A percentile compares a stretch with the other conserved stretches of the same genome.
These are phyloP conservation scores for Takashimella tepidaria DNA, from an alignment of 1,284 basidiomycete species.

Conservation along the genomic window DNA sequence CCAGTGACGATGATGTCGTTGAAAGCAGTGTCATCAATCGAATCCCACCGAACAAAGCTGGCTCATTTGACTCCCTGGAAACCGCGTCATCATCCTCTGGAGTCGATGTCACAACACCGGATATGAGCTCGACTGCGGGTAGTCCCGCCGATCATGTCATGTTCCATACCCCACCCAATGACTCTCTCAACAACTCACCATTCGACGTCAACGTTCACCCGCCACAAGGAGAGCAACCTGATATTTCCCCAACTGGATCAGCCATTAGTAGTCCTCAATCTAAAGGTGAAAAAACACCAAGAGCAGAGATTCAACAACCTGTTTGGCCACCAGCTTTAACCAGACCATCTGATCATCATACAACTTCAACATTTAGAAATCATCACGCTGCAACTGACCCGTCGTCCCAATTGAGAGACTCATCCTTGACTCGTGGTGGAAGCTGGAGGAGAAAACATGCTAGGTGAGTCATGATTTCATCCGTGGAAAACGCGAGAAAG, in stretches of 20 bases:
- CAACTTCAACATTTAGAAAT: neutral
- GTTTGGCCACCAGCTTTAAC: slow-evolving; percentile 19
- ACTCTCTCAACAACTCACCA: neutral
- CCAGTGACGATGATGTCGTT: no score
- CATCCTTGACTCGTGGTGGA: slow-evolving; percentile 13
- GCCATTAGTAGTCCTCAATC: slow-evolving; percentile 21
- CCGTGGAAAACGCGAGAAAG: neutral
- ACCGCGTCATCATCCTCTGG: neutral
- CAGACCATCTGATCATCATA: neutral
- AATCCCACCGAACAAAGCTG: neutral
- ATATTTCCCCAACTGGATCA: slow-evolving; percentile 20
- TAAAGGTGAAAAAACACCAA: slow-evolving; percentile 27
- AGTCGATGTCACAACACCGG: neutral
- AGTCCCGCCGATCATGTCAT: neutral
- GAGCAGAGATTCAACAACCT: slow-evolving; percentile 24
- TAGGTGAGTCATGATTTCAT: slow-evolving; percentile 27
- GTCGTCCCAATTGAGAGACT: neutral
- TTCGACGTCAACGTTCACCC: slow-evolving; percentile 3
- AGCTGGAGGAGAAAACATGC: slow-evolving; percentile 35
- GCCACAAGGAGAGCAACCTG: no score
- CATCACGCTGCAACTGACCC: neutral
- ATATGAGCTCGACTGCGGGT: neutral
- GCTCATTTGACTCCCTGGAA: neutral
- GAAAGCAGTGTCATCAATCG: no score
- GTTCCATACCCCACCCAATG: neutral